Base-by-base conservation (phyloP, 768 basidiomycete genomes). In the Trametes maxima region DNA sequence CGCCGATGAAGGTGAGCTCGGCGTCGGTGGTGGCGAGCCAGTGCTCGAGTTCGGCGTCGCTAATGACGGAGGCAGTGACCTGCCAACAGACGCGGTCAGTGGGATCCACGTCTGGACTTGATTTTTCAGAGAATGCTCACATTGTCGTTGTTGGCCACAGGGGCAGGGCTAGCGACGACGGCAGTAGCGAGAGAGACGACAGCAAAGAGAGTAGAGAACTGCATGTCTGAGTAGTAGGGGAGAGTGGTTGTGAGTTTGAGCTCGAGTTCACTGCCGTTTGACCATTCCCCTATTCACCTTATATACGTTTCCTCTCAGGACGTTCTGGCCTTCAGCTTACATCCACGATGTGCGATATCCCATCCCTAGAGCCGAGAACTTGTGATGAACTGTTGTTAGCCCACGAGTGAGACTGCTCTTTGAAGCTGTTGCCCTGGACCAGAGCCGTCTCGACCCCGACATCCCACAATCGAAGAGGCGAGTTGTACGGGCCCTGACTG, bases 1-100 rank as follows among this genome's bases (percentile, higher is more conserved):
- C 52, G 35, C 69, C 69, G 62, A 70, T 53, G 66, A 60, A 67
- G 53, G 70, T 68, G 19, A 67, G 56, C 17, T 64, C 60, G 28
- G 68, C 65, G 47, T 69, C 59, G 47, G 67, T 69, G 45, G 64
- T 68, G 66, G 42, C 61, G 40, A 49, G 36, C 24, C 22, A 70
- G 45, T 64, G 40, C 12, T 47, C 42, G 24, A 68, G 44, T 47
- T 63, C 58, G 24, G 42, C 52, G 3, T 65, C 42, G 44, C 43
- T 63, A 6, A 57, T n/a, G 45, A 64, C 33, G 8, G 16, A 10
- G n/a, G 33, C 16, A 13, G 36, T n/a, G 19, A 17, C 14, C 48
- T 49, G n/a, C 4, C 33, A 14, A 49, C 13, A 22, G 28, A 28
- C 16, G 1, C 5, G 8, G 5, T 11, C 1, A 6, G 11, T 46